These are phyloP conservation scores for Fusarium sp. DNA, from an alignment of 2,329 filamentous ascomycete species.

Conservation along the genomic window DNA sequence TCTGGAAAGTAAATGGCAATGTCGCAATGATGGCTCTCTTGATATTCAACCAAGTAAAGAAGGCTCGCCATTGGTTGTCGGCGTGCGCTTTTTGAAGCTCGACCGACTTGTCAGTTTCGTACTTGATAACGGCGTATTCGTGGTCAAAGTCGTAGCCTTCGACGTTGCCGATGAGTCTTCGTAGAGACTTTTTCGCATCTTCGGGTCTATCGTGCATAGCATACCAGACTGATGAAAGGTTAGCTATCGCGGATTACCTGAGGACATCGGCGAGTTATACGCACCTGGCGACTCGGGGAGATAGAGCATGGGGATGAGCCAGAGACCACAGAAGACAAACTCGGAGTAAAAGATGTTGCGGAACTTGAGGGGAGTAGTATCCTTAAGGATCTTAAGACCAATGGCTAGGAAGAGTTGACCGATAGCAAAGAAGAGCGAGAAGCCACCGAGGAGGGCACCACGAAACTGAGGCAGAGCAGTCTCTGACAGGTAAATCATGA, in stretches of 20 bases:
- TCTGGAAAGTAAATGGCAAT: background rate
- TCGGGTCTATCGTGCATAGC: background rate
- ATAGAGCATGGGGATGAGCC: background rate
- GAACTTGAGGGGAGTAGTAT: background rate
- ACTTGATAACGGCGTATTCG: background rate
- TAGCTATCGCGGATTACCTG: background rate
- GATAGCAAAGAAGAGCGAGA: background rate
- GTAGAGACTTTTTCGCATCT: background rate
- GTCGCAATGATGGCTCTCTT: background rate
- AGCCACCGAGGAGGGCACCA: background rate
- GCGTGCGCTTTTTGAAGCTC: background rate
- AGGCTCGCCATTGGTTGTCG: background rate
- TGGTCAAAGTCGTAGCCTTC: constrained; percentile 6
- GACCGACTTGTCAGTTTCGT: background rate
- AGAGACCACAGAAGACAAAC: constrained; percentile 4
- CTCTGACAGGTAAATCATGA: constrained; percentile 5
- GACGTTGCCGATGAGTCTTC: background rate
- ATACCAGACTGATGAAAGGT: background rate
- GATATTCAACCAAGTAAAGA: background rate
- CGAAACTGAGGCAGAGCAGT: constrained; percentile 1
- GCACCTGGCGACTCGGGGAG: constrained; percentile 1
- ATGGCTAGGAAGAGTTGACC: constrained; percentile 1
- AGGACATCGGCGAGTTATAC: background rate
- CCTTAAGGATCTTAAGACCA: constrained; percentile 1
- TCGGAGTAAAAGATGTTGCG: constrained; percentile 2